Percentiles rank a stretch among this genome's conserved stretches.
Conservation (phyloP, 2,329 filamentous ascomycete species). For the Phialophora chinensis region DNA sequence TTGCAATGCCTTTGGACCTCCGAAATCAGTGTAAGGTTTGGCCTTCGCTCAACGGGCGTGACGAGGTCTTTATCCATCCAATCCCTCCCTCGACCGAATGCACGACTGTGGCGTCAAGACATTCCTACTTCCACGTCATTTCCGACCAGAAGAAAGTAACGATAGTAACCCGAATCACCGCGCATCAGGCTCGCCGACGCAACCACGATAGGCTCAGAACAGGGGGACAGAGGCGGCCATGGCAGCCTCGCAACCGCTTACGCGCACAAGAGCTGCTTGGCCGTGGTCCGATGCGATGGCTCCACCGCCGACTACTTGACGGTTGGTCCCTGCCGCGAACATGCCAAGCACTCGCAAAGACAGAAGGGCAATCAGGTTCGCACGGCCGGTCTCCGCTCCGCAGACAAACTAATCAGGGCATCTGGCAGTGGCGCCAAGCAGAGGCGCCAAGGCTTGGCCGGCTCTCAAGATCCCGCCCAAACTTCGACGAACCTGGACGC, state of each 20-base stretch:
- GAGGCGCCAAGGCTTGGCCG: not conserved
- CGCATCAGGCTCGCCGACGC: not conserved
- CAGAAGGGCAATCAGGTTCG: not conserved
- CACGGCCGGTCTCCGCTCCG: not conserved
- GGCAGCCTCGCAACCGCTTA: not conserved
- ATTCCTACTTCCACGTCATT: not conserved
- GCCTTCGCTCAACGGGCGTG: not conserved
- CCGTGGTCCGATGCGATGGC: not conserved
- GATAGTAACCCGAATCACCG: not conserved
- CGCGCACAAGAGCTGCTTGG: not conserved
- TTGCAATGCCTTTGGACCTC: not conserved
- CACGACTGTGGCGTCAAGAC: not conserved
- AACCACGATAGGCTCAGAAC: not conserved
- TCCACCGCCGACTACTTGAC: not conserved
- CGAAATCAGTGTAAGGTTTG: not conserved
- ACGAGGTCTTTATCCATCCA: not conserved
- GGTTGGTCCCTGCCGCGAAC: not conserved
- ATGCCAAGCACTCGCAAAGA: not conserved
- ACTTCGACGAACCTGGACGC: not conserved
- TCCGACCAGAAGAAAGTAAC: not conserved
- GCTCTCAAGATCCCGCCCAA: no score
- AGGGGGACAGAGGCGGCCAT: not conserved
- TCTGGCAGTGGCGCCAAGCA: not conserved
- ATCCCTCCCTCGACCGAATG: not conserved
- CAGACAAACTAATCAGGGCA: not conserved